phyloP scores from a whole-genome alignment of 345 rosid species.

The Hevea brasiliensis region DNA sequence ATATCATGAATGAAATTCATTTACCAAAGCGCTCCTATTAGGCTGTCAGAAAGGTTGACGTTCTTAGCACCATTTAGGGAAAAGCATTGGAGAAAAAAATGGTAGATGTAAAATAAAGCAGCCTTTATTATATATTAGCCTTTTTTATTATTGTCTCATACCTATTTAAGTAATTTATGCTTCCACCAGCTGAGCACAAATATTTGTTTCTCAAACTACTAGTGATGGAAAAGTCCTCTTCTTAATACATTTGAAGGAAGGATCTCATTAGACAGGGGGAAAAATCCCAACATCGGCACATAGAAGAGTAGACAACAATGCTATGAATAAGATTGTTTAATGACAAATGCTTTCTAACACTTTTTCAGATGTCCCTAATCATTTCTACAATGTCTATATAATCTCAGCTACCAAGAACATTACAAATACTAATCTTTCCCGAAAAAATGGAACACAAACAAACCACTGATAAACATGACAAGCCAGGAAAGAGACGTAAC shows the following conservation, averaged over 20 bases:
- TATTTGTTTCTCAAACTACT: background rate
- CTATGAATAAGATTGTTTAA: background rate
- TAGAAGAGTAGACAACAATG: background rate
- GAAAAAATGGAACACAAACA: background rate
- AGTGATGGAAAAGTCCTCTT: too few species aligned
- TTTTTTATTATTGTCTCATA: background rate
- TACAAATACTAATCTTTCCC: background rate
- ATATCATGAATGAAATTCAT: background rate
- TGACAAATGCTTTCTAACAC: background rate
- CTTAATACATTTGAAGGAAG: background rate
- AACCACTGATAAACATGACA: slow-evolving; percentile 11
- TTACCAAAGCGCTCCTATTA: background rate
- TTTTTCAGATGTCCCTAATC: background rate
- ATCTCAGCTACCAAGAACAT: background rate
- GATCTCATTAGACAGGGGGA: background rate
- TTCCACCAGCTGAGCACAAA: background rate
- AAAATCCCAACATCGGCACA: background rate
- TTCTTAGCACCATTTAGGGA: background rate
- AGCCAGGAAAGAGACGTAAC: slow-evolving; percentile 19
- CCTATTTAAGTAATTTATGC: background rate
- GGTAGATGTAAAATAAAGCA: background rate
- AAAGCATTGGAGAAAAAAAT: background rate
- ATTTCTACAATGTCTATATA: background rate
- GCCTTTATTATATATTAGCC: background rate
- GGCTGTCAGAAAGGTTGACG: background rate